Evolutionary conservation across 306 rosid genomes (phyloP).

Genomic region (Canavalia ensiformis): DNA sequence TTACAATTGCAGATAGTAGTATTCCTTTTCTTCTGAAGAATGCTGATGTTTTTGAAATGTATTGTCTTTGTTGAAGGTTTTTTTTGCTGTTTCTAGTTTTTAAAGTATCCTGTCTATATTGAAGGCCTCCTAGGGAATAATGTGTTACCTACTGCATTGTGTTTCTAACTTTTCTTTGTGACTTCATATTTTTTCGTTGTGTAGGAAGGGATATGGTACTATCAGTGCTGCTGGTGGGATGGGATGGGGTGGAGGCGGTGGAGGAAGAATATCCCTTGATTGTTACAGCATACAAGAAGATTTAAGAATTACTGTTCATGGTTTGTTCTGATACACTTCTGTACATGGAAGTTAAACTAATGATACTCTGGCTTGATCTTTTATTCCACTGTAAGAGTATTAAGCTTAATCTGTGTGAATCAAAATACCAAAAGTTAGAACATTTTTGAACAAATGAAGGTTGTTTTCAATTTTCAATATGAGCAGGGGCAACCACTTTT

Average conservation of each 20-base stretch:
- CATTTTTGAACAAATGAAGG: slow-evolving; percentile 15
- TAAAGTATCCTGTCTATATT: slow-evolving; percentile 19
- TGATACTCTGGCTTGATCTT: slow-evolving; percentile 45
- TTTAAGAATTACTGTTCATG: slow-evolving; percentile 82
- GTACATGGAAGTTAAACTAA: slow-evolving; percentile 34
- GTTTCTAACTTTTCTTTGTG: slow-evolving; percentile 43
- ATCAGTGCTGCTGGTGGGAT: slow-evolving; percentile 97
- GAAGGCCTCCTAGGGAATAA: slow-evolving; percentile 36
- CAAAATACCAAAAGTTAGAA: slow-evolving; percentile 20
- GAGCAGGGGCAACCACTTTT: neutral
- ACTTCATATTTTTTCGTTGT: slow-evolving; percentile 44
- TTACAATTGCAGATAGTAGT: slow-evolving; percentile 41
- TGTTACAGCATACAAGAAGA: slow-evolving; percentile 99
- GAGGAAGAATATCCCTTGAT: slow-evolving; percentile 96
- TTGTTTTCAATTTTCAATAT: slow-evolving; percentile 37
- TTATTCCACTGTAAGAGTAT: slow-evolving; percentile 46
- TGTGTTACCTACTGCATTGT: slow-evolving; percentile 31
- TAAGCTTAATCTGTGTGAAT: slow-evolving; percentile 46
- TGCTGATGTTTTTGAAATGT: slow-evolving; percentile 40
- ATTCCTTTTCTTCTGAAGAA: slow-evolving; percentile 23
- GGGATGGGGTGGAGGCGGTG: slow-evolving; percentile 99
- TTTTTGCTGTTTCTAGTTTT: slow-evolving; percentile 41
- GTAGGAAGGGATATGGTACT: slow-evolving; percentile 92
- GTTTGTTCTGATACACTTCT: slow-evolving; percentile 57
- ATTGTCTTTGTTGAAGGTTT: slow-evolving; percentile 33